These are phyloP conservation scores for Neurospora sp. DNA, from an alignment of 495 filamentous ascomycete genomes.

Conservation along the genomic window DNA sequence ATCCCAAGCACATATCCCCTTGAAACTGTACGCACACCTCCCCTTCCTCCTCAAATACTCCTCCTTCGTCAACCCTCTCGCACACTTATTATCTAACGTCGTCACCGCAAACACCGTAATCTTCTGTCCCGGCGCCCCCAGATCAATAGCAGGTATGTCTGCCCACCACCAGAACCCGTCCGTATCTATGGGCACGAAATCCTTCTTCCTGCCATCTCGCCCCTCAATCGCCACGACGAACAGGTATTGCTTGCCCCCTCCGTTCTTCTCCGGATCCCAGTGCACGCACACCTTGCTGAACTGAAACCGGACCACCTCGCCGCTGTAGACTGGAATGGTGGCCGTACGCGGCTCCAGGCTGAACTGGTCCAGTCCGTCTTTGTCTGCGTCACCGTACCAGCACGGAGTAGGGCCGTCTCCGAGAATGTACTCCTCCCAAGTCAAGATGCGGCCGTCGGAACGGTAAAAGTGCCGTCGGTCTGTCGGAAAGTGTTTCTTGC, in stretches of 20 bases:
- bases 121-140: slow-evolving; percentile 62
- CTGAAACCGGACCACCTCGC: slow-evolving; percentile 54
- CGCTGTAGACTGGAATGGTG: slow-evolving; percentile 43
- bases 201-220: slow-evolving; percentile 56
- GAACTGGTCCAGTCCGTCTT: slow-evolving; percentile 53
- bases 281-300: slow-evolving; percentile 68
- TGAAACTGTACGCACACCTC: slow-evolving; percentile 50
- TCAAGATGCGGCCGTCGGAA: slow-evolving; percentile 33
- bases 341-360: slow-evolving; percentile 51
- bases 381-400: slow-evolving; percentile 40
- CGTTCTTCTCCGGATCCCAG: slow-evolving; percentile 60
- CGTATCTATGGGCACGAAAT: slow-evolving; percentile 51
- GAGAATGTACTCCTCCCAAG: slow-evolving; percentile 72
- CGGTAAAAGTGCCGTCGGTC: slow-evolving; percentile 62
- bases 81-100: slow-evolving; percentile 52
- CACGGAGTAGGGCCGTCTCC: slow-evolving; percentile 41
- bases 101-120: slow-evolving; percentile 53
- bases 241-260: slow-evolving; percentile 49
- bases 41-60: slow-evolving; percentile 55
- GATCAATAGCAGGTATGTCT: slow-evolving; percentile 52
- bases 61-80: slow-evolving; percentile 54
- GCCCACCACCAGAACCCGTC: slow-evolving; percentile 65
- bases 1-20: slow-evolving; percentile 58
- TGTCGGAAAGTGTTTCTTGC: slow-evolving; percentile 63
- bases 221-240: slow-evolving; percentile 58